Evolutionary conservation across 805 yeast species (phyloP).

Genomic region (Lipomyces chichibuensis): DNA sequence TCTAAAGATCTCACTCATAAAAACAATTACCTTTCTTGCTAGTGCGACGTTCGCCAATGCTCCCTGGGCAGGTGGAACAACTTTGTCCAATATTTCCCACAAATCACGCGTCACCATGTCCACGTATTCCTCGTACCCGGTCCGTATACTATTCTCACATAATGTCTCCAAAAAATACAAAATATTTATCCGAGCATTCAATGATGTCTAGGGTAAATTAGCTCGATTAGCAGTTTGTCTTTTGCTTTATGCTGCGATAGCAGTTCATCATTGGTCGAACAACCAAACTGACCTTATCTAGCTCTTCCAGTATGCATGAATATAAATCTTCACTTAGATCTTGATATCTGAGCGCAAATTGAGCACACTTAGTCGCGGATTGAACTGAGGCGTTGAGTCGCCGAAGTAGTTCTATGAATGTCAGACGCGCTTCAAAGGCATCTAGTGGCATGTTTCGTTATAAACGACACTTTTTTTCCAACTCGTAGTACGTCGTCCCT

Average conservation of each 20-base stretch:
- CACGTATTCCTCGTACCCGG: slow-evolving; percentile 39
- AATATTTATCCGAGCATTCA: slow-evolving; percentile 67
- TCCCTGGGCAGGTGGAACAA: slow-evolving; percentile 41
- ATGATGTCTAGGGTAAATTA: slow-evolving; percentile 45
- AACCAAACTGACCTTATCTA: slow-evolving; percentile 44
- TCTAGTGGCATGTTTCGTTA: slow-evolving; percentile 58
- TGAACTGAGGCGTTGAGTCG: slow-evolving; percentile 62
- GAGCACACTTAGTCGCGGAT: slow-evolving; percentile 53
- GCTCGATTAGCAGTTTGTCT: not conserved
- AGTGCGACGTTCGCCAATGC: slow-evolving; percentile 35
- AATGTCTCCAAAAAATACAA: slow-evolving; percentile 72
- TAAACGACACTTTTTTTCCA: not conserved
- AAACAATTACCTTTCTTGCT: slow-evolving; percentile 21
- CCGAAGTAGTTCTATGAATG: slow-evolving; percentile 68
- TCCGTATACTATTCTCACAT: slow-evolving; percentile 43
- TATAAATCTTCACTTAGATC: slow-evolving; percentile 70
- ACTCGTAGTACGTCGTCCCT: too few relatives aligned
- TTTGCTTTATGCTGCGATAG: not conserved
- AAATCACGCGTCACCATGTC: slow-evolving; percentile 42
- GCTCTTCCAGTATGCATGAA: slow-evolving; percentile 65
- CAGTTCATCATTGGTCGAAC: not conserved
- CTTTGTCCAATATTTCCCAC: slow-evolving; percentile 39
- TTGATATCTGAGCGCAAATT: slow-evolving; percentile 55
- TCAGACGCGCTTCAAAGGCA: slow-evolving; percentile 81
- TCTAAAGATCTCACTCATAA: not conserved